These are phyloP conservation scores for Neofusicoccum kwambonambiense DNA, from an alignment of 2,329 filamentous ascomycete genomes.

Conservation along the genomic window DNA sequence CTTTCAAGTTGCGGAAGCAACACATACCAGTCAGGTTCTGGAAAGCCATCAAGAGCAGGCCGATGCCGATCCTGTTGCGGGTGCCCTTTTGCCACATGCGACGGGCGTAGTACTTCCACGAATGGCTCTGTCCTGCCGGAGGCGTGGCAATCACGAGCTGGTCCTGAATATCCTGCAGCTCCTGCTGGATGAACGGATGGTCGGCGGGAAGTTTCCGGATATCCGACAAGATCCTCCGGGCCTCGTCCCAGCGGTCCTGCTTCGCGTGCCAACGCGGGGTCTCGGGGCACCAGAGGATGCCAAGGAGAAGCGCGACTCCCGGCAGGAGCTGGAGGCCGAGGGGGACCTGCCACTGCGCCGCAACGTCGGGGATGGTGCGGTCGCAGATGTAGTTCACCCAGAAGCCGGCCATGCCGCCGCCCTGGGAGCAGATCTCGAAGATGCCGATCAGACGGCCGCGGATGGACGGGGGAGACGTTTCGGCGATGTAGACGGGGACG, in stretches of 20 bases:
- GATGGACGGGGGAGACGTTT: slow-evolving; percentile 48
- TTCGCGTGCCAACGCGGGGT: slow-evolving; percentile 66
- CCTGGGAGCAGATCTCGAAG: slow-evolving; percentile 49
- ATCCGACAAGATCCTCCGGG: slow-evolving; percentile 51
- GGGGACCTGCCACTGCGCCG: slow-evolving; percentile 56
- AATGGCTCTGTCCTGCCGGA: slow-evolving; percentile 48
- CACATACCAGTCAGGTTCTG: slow-evolving; percentile 68
- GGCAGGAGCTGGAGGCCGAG: slow-evolving; percentile 43
- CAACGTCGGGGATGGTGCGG: slow-evolving; percentile 29
- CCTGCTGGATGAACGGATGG: slow-evolving; percentile 42
- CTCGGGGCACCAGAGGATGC: slow-evolving; percentile 28
- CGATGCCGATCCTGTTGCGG: slow-evolving; percentile 63
- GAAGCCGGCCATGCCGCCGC: slow-evolving; percentile 49
- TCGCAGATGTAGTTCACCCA: slow-evolving; percentile 54
- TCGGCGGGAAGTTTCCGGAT: slow-evolving; percentile 53
- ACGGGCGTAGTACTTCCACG: slow-evolving; percentile 39
- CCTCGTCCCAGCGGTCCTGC: slow-evolving; percentile 63
- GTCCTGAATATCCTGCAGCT: slow-evolving; percentile 42
- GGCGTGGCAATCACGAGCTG: slow-evolving; percentile 54
- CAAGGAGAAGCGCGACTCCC: slow-evolving; percentile 28
- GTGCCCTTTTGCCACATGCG: slow-evolving; percentile 50
- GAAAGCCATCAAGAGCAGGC: slow-evolving; percentile 63
- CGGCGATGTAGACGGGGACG: slow-evolving; percentile 47
- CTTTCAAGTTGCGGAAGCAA: neutral
- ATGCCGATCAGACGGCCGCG: slow-evolving; percentile 46